phyloP scores from a whole-genome alignment of 768 basidiomycete species.

The Tylopilus felleus region DNA sequence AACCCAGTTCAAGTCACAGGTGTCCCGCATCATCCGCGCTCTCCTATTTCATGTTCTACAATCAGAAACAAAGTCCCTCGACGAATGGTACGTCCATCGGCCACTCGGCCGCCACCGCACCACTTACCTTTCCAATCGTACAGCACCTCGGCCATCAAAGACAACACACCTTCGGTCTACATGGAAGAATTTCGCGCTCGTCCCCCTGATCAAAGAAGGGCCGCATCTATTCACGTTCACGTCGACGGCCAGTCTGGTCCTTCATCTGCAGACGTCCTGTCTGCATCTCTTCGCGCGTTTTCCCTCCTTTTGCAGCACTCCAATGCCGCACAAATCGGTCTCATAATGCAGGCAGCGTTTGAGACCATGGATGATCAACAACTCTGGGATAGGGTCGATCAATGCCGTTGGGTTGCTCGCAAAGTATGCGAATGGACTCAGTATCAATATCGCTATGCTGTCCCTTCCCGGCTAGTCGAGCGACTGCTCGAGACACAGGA shows the following conservation, averaged over 20 bases:
- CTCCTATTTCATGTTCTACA: slow-evolving; percentile 66
- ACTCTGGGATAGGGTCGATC: slow-evolving; percentile 64
- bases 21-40: slow-evolving; percentile 65
- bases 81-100: slow-evolving; percentile 55
- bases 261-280: slow-evolving; percentile 65
- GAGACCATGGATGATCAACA: slow-evolving; percentile 58
- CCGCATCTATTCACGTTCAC: slow-evolving; percentile 86
- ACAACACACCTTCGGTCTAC: slow-evolving; percentile 71
- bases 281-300: slow-evolving; percentile 67
- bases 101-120: background rate
- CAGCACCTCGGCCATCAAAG: slow-evolving; percentile 63
- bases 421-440: slow-evolving; percentile 84
- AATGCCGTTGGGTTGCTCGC: slow-evolving; percentile 81
- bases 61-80: slow-evolving; percentile 53
- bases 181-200: slow-evolving; percentile 80
- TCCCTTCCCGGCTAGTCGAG: slow-evolving; percentile 83
- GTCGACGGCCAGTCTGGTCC: slow-evolving; percentile 88
- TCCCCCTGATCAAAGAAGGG: slow-evolving; percentile 75
- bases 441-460: slow-evolving; percentile 89
- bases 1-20: slow-evolving; percentile 69
- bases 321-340: slow-evolving; percentile 68
- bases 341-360: slow-evolving; percentile 69
- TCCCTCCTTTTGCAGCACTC: slow-evolving; percentile 73
- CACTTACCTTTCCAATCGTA: background rate
- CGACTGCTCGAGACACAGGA: slow-evolving; percentile 65